These are phyloP conservation scores for Amylocystis lapponica DNA, from an alignment of 768 basidiomycete species.

Conservation along the genomic window DNA sequence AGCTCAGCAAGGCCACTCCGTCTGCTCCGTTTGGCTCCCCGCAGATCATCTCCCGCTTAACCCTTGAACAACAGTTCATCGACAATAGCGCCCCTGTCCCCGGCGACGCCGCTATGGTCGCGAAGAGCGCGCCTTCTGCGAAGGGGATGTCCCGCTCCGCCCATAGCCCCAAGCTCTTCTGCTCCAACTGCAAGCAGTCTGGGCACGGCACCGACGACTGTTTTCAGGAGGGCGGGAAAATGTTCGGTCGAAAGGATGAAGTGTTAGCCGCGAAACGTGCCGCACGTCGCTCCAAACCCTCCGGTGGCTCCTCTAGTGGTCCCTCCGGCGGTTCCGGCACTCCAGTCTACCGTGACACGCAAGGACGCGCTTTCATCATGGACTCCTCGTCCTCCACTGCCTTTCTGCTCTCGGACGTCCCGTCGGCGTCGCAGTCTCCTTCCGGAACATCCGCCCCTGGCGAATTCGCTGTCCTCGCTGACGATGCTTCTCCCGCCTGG, in stretches of 20 bases:
- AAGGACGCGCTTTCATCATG: background rate
- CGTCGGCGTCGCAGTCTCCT: no score
- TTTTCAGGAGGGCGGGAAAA: no score
- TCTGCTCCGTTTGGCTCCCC: no score
- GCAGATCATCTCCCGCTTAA: no score
- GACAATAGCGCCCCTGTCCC: background rate
- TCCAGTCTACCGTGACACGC: background rate
- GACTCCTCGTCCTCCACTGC: background rate
- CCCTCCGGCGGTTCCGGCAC: background rate
- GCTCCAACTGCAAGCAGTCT: no score
- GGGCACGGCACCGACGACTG: no score
- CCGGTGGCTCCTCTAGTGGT: no score
- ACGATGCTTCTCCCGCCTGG: background rate
- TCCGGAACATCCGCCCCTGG: background rate
- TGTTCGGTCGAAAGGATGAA: no score
- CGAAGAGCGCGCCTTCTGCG: background rate
- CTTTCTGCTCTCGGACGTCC: background rate
- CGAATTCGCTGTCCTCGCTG: background rate
- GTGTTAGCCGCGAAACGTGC: background rate
- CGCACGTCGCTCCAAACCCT: background rate
- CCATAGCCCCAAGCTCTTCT: no score
- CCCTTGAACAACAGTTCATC: no score
- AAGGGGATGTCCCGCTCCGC: no score
- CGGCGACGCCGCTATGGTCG: slow-evolving; percentile 3
- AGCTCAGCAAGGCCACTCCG: background rate